A percentile compares a stretch with the other conserved stretches of the same genome.
phyloP scores from a whole-genome alignment of 83 land plant species.

The Diphasiastrum complanatum region DNA sequence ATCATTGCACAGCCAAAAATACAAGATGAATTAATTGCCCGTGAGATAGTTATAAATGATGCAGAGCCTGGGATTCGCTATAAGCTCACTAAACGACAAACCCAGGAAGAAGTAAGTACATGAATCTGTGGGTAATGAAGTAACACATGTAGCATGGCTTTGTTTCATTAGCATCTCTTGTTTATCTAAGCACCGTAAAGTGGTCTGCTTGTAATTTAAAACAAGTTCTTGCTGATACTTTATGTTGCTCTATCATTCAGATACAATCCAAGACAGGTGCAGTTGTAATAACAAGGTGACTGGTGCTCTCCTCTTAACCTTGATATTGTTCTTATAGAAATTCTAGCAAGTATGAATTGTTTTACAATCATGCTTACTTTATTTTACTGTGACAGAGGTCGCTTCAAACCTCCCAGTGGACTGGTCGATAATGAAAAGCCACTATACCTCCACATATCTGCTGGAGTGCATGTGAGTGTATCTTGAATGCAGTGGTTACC shows the following conservation, averaged over 20 bases:
- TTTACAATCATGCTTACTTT: background rate
- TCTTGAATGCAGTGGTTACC: background rate
- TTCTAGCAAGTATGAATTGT: too few relatives aligned
- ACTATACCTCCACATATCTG: background rate
- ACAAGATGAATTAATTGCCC: slow-evolving; percentile 2
- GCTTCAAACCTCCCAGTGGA: background rate
- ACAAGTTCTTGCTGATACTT: too few relatives aligned
- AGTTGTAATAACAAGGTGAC: slow-evolving; percentile 1
- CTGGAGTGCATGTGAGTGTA: background rate
- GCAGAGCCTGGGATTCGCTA: slow-evolving; percentile 2
- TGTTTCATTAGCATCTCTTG: too few relatives aligned
- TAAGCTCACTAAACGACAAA: slow-evolving; percentile 1
- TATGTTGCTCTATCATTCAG: background rate
- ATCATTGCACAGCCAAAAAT: background rate
- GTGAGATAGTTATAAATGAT: background rate
- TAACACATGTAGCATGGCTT: too few relatives aligned
- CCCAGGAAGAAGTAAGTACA: background rate
- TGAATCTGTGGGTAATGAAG: background rate
- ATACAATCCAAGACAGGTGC: slow-evolving; percentile 1
- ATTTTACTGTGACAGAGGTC: background rate
- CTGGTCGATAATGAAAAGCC: background rate
- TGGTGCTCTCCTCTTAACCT: too few relatives aligned
- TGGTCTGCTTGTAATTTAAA: too few relatives aligned
- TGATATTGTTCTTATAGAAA: too few relatives aligned
- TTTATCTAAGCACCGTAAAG: too few relatives aligned